phyloP scores from a whole-genome alignment of 331 rosid genomes.

The Malus hybrid region DNA sequence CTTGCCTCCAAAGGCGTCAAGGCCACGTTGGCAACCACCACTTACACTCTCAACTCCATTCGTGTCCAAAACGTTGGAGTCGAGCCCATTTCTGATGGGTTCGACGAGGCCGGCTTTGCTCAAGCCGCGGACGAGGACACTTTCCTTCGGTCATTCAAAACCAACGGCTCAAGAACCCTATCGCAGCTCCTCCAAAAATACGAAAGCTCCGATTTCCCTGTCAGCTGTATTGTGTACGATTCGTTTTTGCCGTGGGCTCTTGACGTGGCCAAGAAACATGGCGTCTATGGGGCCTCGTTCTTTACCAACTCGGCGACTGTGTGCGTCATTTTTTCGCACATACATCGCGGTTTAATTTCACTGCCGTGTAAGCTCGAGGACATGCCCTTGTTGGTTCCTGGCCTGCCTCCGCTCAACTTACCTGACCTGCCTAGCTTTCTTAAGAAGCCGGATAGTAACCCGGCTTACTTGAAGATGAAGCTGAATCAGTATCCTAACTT shows the following conservation, averaged over 20 bases:
- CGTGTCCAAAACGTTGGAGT: slow-evolving; percentile 17
- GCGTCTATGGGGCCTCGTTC: slow-evolving; percentile 43
- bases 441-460: slow-evolving; percentile 45
- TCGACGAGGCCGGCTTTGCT: slow-evolving; percentile 34
- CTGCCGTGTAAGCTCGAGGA: slow-evolving; percentile 32
- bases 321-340: slow-evolving; percentile 31
- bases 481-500: slow-evolving; percentile 52
- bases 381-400: slow-evolving; percentile 37
- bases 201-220: slow-evolving; percentile 1
- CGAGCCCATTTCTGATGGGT: slow-evolving; percentile 44
- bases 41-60: slow-evolving; percentile 37
- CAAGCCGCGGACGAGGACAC: slow-evolving; percentile 14
- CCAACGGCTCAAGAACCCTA: slow-evolving; percentile 36
- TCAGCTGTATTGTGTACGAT: slow-evolving; percentile 59
- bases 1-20: slow-evolving; percentile 44
- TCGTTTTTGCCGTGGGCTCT: slow-evolving; percentile 62
- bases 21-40: slow-evolving; percentile 61
- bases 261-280: slow-evolving; percentile 46
- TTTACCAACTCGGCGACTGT: slow-evolving; percentile 68
- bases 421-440: slow-evolving; percentile 48
- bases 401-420: slow-evolving; percentile 38
- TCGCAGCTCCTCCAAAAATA: slow-evolving; percentile 26
- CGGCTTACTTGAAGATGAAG: slow-evolving; percentile 60
- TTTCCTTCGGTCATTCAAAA: slow-evolving; percentile 32
- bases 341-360: slow-evolving; percentile 29